Base-by-base conservation (phyloP, 805 yeast species). In the Teunomyces kruisii region DNA sequence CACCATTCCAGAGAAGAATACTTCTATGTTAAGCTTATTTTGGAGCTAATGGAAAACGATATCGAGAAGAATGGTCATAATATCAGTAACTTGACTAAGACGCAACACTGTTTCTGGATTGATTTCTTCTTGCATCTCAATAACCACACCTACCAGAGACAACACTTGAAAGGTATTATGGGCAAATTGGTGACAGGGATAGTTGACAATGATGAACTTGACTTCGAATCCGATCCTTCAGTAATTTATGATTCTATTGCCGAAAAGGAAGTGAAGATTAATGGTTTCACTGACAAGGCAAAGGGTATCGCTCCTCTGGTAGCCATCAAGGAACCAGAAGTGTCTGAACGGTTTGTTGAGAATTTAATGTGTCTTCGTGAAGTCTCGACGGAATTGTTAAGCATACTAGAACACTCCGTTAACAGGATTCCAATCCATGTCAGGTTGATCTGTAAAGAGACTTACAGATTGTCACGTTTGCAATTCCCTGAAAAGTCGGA, bases 221-320 rank as follows among this genome's bases (percentile, higher is more conserved):
- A 83, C 44, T 80, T 89, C 51, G 97, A 91, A 58, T 81, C 91
- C 44, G 88, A 90, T 60, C 98, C 98, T 2, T 60, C 78, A 2
- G 64, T 67, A 12, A 83, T 87, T 22, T 78, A 78, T 57, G 55
- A 61, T 24, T 56, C 53, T 2, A 49, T 82, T n/a, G 55, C 66
- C 15, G 68, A 68, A 10, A 60, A 56, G 27, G 78, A 74, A 16
- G 54, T 65, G 40, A 62, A 56, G 44, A 54, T 67, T 1, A 50
- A 61, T 31, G 74, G 75, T 1, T 47, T 66, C 55, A 62, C 70
- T 59, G 65, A 48, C 9, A 61, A 62, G 37, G 61, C 72, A 46
- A 56, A 68, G 2, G 58, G 41, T 3, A 46, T 75, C 3, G 59
- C 81, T 4, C 83, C 86, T 0, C 84, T 80, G 43, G 73, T 69